These are phyloP conservation scores for Colletotrichum higginsianum DNA, from an alignment of 2,329 filamentous ascomycete species.

Conservation along the genomic window DNA sequence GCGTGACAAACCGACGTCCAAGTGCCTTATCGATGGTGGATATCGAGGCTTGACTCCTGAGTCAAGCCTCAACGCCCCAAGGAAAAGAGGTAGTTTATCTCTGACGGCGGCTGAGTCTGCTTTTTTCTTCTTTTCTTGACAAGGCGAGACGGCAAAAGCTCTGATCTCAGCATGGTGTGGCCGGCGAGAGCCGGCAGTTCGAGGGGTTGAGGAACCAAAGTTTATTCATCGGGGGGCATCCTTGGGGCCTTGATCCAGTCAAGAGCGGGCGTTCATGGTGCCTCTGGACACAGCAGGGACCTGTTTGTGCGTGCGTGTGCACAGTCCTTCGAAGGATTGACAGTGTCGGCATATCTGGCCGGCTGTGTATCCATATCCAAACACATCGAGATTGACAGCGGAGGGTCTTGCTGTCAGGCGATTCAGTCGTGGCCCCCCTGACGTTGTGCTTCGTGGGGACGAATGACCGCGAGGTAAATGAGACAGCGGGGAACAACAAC, in stretches of 20 bases:
- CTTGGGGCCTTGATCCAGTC: not conserved
- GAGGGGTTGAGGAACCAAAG: slow-evolving; percentile 30
- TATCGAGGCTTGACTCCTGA: not conserved
- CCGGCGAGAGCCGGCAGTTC: slow-evolving; percentile 34
- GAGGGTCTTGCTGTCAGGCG: slow-evolving; percentile 23
- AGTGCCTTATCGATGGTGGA: slow-evolving; percentile 7
- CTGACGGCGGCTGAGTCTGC: slow-evolving; percentile 5
- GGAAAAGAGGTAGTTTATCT: not conserved
- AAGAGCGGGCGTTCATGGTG: not conserved
- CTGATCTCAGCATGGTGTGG: slow-evolving; percentile 26
- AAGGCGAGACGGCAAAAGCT: slow-evolving; percentile 7
- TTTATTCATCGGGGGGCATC: slow-evolving; percentile 1
- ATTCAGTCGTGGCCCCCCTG: slow-evolving; percentile 18
- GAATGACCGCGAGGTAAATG: slow-evolving; percentile 7
- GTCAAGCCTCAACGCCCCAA: slow-evolving; percentile 16
- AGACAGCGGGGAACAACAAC: slow-evolving; percentile 7
- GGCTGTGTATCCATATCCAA: not conserved
- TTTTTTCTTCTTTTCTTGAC: not conserved
- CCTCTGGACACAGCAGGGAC: slow-evolving; percentile 3
- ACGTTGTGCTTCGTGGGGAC: slow-evolving; percentile 17
- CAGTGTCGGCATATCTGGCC: slow-evolving; percentile 30
- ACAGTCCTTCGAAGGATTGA: slow-evolving; percentile 33
- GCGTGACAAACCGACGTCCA: slow-evolving; percentile 10
- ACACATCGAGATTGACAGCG: slow-evolving; percentile 20
- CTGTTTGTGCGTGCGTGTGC: slow-evolving; percentile 21